Percentiles rank a stretch among this genome's conserved stretches.
phyloP scores from a whole-genome alignment of 345 rosid species.

The Acer negundo region DNA sequence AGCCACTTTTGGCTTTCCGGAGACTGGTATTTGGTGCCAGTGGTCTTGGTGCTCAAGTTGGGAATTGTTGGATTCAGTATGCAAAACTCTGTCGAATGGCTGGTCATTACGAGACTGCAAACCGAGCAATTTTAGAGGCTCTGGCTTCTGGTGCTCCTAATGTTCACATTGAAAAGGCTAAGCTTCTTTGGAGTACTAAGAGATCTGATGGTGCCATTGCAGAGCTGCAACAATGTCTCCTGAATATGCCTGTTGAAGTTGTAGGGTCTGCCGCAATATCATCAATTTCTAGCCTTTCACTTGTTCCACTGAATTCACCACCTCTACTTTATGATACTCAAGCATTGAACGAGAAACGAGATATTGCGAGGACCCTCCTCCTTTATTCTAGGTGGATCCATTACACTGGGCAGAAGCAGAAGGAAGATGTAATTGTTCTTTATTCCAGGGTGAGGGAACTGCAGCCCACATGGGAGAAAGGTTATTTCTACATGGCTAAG shows the following conservation, averaged over 20 bases:
- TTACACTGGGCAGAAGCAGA: slow-evolving; percentile 89
- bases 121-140: slow-evolving; percentile 89
- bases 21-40: slow-evolving; percentile 85
- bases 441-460: slow-evolving; percentile 84
- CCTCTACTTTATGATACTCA: slow-evolving; percentile 57
- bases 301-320: slow-evolving; percentile 67
- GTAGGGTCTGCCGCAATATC: slow-evolving; percentile 72
- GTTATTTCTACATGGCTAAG: slow-evolving; percentile 90
- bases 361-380: slow-evolving; percentile 89
- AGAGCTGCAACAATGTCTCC: slow-evolving; percentile 87
- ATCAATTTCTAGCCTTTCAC: slow-evolving; percentile 69
- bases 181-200: slow-evolving; percentile 89
- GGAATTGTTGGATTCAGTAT: slow-evolving; percentile 95
- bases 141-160: slow-evolving; percentile 88
- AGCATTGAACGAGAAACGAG: slow-evolving; percentile 59
- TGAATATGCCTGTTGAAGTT: slow-evolving; percentile 85
- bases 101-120: slow-evolving; percentile 95
- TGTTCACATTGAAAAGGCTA: slow-evolving; percentile 94
- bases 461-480: slow-evolving; percentile 94
- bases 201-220: slow-evolving; percentile 90
- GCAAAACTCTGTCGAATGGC: slow-evolving; percentile 98
- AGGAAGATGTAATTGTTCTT: slow-evolving; percentile 88
- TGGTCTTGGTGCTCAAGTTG: slow-evolving; percentile 85
- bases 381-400: slow-evolving; percentile 94
- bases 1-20: slow-evolving; percentile 89